phyloP scores from a whole-genome alignment of 805 yeast genomes.

The Ogataea thermomethanolica region DNA sequence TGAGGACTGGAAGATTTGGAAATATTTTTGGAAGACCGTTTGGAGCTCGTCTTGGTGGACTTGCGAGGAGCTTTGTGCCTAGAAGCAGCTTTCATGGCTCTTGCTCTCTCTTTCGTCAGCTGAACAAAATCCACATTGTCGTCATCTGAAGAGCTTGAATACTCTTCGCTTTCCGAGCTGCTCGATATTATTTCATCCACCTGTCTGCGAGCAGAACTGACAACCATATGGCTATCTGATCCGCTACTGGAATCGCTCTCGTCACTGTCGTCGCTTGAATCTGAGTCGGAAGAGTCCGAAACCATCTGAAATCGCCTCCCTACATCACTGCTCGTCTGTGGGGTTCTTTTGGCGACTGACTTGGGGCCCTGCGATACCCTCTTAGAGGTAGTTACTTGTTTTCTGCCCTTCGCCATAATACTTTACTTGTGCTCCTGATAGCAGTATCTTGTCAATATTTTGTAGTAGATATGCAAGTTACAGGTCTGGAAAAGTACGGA shows the following conservation, averaged over 20 bases:
- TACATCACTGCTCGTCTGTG: too few relatives aligned
- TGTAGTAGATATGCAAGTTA: not conserved
- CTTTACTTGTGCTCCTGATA: not conserved
- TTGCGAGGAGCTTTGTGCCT: conserved; percentile 25
- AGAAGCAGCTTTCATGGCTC: conserved; percentile 47
- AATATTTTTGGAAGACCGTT: conserved; percentile 10
- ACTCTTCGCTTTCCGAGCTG: conserved; percentile 37
- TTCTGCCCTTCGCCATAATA: conserved; percentile 32
- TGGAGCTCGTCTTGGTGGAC: conserved; percentile 9
- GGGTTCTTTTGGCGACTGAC: not conserved
- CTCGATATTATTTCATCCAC: conserved; percentile 29
- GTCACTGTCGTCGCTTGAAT: conserved; percentile 26
- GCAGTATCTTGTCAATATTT: not conserved
- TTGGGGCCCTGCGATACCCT: conserved; percentile 32
- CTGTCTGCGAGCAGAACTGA: conserved; percentile 19
- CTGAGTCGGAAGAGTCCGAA: conserved; percentile 21
- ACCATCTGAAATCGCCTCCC: conserved; percentile 27
- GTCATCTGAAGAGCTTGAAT: conserved; percentile 48
- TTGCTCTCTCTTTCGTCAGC: conserved; percentile 63
- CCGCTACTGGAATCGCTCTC: conserved; percentile 29
- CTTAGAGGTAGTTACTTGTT: conserved; percentile 24
- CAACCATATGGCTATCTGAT: conserved; percentile 22
- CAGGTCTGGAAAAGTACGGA: not conserved
- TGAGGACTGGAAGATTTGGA: conserved; percentile 3
- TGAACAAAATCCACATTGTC: conserved; percentile 70